Evolutionary conservation across 768 basidiomycete genomes (phyloP).

Genomic region (Suillus sp.): DNA sequence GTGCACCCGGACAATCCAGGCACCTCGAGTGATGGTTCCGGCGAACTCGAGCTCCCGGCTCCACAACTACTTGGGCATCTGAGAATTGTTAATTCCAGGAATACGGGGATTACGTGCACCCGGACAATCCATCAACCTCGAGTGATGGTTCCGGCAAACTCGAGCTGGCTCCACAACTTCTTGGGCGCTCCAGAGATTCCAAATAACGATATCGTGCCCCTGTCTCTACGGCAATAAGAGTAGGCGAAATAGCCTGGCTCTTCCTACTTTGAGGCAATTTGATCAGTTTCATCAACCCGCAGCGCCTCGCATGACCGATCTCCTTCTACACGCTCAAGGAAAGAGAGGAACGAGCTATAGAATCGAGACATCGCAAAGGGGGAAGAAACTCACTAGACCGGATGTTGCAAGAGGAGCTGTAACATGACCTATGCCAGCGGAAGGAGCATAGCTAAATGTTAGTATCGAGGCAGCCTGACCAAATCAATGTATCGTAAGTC

Average conservation of each 20-base stretch:
- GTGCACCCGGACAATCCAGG: too few species aligned
- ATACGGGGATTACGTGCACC: too few species aligned
- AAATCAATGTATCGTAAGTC: not conserved
- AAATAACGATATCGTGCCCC: constrained; percentile 20
- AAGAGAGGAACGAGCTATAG: constrained; percentile 37
- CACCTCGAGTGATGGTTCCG: too few species aligned
- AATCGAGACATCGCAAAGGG: constrained; percentile 37
- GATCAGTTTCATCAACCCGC: constrained; percentile 16
- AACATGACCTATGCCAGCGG: constrained; percentile 34
- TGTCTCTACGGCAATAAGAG: constrained; percentile 25
- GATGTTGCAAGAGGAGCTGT: constrained; percentile 36
- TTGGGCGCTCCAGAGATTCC: too few species aligned
- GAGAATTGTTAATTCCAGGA: too few species aligned
- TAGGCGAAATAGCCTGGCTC: constrained; percentile 25
- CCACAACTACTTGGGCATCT: too few species aligned
- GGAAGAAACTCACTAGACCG: constrained; percentile 36
- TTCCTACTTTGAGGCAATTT: constrained; percentile 24
- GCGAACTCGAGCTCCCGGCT: too few species aligned
- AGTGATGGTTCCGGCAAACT: too few species aligned
- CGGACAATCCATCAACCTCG: too few species aligned
- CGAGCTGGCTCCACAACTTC: too few species aligned
- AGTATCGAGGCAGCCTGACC: not conserved
- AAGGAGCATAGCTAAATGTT: constrained; percentile 29
- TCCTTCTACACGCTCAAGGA: constrained; percentile 37
- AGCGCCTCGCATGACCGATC: constrained; percentile 22